phyloP scores from a whole-genome alignment of 345 rosid species.

The Salix viminalis region DNA sequence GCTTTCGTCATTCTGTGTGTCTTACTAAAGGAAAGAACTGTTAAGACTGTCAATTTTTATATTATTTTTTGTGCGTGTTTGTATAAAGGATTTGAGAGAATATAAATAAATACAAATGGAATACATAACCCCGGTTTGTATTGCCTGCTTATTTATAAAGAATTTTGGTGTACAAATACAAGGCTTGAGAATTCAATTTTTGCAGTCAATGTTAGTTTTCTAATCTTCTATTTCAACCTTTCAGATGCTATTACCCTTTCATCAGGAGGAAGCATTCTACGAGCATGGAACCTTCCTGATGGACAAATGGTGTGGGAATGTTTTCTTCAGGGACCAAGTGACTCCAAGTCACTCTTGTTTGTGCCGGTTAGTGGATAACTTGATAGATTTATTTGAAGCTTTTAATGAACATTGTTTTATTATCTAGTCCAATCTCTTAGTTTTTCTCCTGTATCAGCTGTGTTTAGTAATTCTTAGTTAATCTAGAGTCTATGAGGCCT shows the following conservation, averaged over 20 bases:
- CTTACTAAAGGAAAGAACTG: background rate
- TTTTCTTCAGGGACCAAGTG: slow-evolving; percentile 48
- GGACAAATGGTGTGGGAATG: slow-evolving; percentile 99
- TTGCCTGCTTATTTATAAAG: background rate
- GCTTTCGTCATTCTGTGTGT: background rate
- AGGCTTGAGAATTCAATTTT: background rate
- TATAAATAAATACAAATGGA: background rate
- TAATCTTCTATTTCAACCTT: slow-evolving; percentile 15
- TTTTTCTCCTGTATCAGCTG: background rate
- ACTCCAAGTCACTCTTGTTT: slow-evolving; percentile 56
- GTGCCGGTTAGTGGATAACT: slow-evolving; percentile 50
- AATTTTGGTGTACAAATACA: background rate
- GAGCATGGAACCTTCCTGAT: slow-evolving; percentile 99
- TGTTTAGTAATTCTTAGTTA: background rate
- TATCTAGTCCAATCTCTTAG: too few species aligned
- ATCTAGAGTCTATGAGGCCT: background rate
- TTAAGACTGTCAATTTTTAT: background rate
- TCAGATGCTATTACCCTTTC: slow-evolving; percentile 85
- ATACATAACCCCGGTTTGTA: background rate
- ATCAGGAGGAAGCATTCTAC: slow-evolving; percentile 63
- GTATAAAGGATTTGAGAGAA: background rate
- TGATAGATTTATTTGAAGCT: background rate
- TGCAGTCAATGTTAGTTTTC: background rate
- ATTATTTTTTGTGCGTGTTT: background rate
- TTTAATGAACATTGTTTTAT: background rate